These are phyloP conservation scores for Phytophthora palmivora DNA, from an alignment of 352 stramenopile genomes.

Conservation along the genomic window DNA sequence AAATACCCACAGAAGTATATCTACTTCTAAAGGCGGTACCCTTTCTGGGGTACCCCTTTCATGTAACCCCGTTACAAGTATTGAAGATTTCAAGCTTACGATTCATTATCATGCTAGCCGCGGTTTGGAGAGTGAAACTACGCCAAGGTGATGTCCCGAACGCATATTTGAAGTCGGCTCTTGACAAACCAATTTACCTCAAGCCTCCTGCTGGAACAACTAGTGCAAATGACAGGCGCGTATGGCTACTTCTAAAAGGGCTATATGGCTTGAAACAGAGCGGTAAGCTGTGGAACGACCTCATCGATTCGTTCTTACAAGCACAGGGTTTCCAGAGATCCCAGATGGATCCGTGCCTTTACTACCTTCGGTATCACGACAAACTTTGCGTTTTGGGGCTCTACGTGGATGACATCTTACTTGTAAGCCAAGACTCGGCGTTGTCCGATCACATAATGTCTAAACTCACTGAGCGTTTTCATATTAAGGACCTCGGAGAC, in stretches of 20 bases:
- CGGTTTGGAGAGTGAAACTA: slow-evolving; percentile 7
- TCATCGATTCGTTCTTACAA: slow-evolving; percentile 16
- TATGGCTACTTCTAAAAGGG: too few species aligned
- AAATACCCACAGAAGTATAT: too few species aligned
- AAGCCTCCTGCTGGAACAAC: slow-evolving; percentile 9
- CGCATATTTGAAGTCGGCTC: slow-evolving; percentile 10
- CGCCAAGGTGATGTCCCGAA: slow-evolving; percentile 23
- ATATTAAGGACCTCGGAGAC: too few species aligned
- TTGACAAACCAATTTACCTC: slow-evolving; percentile 24
- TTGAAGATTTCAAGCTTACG: slow-evolving; percentile 19
- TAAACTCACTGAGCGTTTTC: too few species aligned
- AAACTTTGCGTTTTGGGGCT: slow-evolving; percentile 7
- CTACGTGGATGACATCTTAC: slow-evolving; percentile 23
- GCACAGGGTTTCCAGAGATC: slow-evolving; percentile 1
- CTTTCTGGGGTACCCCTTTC: too few species aligned
- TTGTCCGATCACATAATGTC: too few species aligned
- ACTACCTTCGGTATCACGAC: background rate
- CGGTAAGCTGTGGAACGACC: too few species aligned
- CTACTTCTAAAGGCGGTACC: too few species aligned
- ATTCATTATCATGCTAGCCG: slow-evolving; percentile 12
- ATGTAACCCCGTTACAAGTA: too few species aligned
- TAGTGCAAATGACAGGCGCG: too few species aligned
- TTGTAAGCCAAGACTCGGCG: too few species aligned
- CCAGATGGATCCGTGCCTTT: slow-evolving; percentile 11
- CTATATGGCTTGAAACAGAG: too few species aligned